phyloP scores from a whole-genome alignment of 805 yeast genomes.

The Wickerhamiella vanderwaltii region DNA sequence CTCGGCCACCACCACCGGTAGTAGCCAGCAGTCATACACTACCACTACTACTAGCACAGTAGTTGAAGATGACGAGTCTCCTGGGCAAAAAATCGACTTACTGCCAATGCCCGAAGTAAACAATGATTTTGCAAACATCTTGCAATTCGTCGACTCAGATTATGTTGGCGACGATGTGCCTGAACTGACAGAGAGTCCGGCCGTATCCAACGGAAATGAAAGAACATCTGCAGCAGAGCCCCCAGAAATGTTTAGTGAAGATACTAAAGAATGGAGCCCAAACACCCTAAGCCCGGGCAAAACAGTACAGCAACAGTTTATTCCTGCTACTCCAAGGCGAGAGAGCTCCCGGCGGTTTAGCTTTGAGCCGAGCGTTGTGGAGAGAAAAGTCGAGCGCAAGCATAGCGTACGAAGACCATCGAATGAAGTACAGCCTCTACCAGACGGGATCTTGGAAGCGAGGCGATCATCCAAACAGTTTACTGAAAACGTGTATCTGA shows the following conservation, averaged over 20 bases:
- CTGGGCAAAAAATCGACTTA: too few relatives aligned
- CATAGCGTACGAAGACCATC: too few relatives aligned
- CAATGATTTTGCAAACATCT: not conserved
- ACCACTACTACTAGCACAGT: too few relatives aligned
- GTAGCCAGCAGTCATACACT: too few relatives aligned
- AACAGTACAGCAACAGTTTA: not conserved
- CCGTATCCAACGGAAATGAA: not conserved
- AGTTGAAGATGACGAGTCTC: too few relatives aligned
- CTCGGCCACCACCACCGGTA: too few relatives aligned
- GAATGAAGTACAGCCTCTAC: too few relatives aligned
- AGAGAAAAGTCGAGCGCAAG: not conserved
- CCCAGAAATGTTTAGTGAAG: constrained; percentile 2
- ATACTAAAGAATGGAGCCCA: constrained; percentile 3
- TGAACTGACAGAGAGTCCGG: constrained; percentile 6
- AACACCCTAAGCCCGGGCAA: not conserved
- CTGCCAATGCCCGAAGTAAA: not conserved
- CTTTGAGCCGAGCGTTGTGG: too few relatives aligned
- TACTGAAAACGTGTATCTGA: too few relatives aligned
- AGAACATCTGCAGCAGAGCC: constrained; percentile 1
- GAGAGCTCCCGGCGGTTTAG: constrained; percentile 2
- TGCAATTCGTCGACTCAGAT: constrained; percentile 1
- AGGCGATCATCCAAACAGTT: too few relatives aligned
- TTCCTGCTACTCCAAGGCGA: not conserved
- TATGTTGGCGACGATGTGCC: constrained; percentile 3
- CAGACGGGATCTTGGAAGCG: too few relatives aligned